Evolutionary conservation across 257 asterid genomes (phyloP).

Genomic region (Plectranthus barbatus): DNA sequence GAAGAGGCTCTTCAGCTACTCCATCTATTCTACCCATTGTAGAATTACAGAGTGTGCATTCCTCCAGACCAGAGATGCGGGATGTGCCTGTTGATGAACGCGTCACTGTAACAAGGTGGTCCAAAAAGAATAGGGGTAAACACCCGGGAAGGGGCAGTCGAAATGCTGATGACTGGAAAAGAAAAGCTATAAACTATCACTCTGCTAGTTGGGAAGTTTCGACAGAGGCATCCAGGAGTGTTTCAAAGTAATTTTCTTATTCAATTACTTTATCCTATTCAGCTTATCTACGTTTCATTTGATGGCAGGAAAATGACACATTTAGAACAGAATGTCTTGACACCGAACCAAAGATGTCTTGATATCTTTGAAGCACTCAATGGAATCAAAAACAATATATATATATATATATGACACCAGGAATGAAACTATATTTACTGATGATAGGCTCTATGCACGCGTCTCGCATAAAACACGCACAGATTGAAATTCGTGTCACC

Average conservation of each 20-base stretch:
- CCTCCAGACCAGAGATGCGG: slow-evolving; percentile 54
- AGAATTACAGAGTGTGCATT: slow-evolving; percentile 33
- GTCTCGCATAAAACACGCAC: background rate
- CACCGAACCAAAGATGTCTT: background rate
- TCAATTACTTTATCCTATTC: background rate
- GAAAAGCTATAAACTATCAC: slow-evolving; percentile 43
- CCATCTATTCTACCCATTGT: slow-evolving; percentile 49
- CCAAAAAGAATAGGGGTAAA: slow-evolving; percentile 54
- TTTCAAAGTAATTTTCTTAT: slow-evolving; percentile 52
- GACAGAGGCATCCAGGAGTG: slow-evolving; percentile 40
- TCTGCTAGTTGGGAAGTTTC: slow-evolving; percentile 62
- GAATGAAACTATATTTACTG: too few species aligned
- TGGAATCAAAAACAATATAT: background rate
- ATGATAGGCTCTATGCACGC: too few species aligned
- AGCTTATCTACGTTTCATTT: background rate
- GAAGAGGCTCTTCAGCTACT: slow-evolving; percentile 41
- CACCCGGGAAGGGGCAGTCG: slow-evolving; percentile 35
- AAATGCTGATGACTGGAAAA: slow-evolving; percentile 57
- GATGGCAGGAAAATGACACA: too few species aligned
- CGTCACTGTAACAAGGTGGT: slow-evolving; percentile 83
- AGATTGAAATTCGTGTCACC: too few species aligned
- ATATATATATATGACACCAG: background rate
- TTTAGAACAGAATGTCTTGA: background rate
- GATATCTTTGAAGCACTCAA: background rate
- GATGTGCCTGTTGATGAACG: slow-evolving; percentile 83